Conservation (phyloP, 1,284 basidiomycete species). For the Takashimella koratensis region DNA sequence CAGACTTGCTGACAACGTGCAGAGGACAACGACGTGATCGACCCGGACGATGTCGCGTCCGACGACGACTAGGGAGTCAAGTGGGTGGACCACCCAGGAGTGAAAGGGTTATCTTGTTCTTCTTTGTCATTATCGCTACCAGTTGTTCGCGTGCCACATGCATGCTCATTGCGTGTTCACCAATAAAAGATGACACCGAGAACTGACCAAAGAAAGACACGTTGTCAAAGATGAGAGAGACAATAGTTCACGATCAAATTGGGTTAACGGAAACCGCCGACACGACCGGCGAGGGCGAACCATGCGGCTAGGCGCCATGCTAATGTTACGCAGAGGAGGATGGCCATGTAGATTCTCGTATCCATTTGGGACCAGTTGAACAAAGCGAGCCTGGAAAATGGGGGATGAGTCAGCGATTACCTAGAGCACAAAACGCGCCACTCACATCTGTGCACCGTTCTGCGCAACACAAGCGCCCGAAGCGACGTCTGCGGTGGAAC, state of each 20-base stretch:
- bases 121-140: no score
- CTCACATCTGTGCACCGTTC: constrained; percentile 49
- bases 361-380: constrained; percentile 43
- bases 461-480: constrained; percentile 48
- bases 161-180: background rate
- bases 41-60: constrained; percentile 46
- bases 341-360: constrained; percentile 45
- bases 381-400: constrained; percentile 34
- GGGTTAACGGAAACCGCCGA: constrained; percentile 25
- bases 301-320: constrained; percentile 42
- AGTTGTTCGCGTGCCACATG: background rate
- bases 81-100: background rate
- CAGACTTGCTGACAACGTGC: background rate
- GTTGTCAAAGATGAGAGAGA: background rate
- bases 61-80: constrained; percentile 33
- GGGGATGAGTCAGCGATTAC: constrained; percentile 5
- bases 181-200: no score
- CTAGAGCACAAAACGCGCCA: background rate
- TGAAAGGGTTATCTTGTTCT: no score
- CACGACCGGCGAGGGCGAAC: constrained; percentile 21
- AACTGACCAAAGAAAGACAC: no score
- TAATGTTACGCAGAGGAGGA: constrained; percentile 41
- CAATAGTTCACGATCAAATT: background rate
- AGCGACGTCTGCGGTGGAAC: constrained; percentile 37
- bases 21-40: constrained; percentile 40